These are phyloP conservation scores for Alternaria rosae DNA, from an alignment of 2,329 filamentous ascomycete species.

Conservation along the genomic window DNA sequence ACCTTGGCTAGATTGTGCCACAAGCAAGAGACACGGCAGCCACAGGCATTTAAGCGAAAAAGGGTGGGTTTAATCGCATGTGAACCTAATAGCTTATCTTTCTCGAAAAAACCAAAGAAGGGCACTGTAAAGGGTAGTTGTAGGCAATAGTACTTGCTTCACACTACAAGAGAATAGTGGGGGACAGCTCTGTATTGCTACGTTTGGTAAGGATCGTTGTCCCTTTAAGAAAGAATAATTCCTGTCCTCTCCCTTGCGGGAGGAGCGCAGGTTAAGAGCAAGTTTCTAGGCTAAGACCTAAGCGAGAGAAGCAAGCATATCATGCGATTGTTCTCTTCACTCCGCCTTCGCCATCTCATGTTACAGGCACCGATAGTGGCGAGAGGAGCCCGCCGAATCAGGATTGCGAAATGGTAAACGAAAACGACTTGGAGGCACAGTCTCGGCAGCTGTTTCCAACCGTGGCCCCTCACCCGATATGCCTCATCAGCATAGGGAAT, in stretches of 20 bases:
- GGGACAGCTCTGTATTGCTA: too few relatives aligned
- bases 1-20: slow-evolving; percentile 20
- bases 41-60: slow-evolving; percentile 17
- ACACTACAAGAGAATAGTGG: too few relatives aligned
- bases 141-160: too few relatives aligned
- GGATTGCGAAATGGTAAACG: slow-evolving; percentile 5
- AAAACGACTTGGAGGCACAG: slow-evolving; percentile 5
- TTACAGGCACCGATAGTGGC: neutral
- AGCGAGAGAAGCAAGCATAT: too few relatives aligned
- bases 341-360: too few relatives aligned
- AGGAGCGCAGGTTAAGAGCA: too few relatives aligned
- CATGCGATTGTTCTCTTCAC: too few relatives aligned
- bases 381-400: neutral
- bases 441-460: slow-evolving; percentile 11
- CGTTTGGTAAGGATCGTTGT: too few relatives aligned
- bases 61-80: neutral
- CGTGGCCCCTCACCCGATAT: slow-evolving; percentile 14
- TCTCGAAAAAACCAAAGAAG: slow-evolving; percentile 11
- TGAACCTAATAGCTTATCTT: slow-evolving; percentile 8
- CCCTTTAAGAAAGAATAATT: too few relatives aligned
- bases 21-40: slow-evolving; percentile 19
- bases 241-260: too few relatives aligned
- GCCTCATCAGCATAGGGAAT: slow-evolving; percentile 26
- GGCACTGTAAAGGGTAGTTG: too few relatives aligned
- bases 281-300: too few relatives aligned